Evolutionary conservation across 1,284 basidiomycete species (phyloP).

Genomic region (Tremellales sp.): DNA sequence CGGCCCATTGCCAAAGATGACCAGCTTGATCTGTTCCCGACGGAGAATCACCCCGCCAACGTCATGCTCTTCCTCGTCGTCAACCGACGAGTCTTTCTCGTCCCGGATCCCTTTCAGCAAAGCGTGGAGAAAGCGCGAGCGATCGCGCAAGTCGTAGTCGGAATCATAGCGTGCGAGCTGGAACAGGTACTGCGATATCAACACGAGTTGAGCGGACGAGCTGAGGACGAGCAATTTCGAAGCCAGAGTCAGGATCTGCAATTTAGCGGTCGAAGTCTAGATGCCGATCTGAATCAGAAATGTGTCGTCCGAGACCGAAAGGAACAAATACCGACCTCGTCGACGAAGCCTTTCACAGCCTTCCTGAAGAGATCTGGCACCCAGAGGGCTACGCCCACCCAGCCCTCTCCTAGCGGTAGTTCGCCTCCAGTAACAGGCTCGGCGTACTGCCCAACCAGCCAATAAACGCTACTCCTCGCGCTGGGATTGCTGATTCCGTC

Average conservation of each 20-base stretch:
- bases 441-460: constrained; percentile 85
- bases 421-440: constrained; percentile 23
- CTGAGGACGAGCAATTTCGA: constrained; percentile 72
- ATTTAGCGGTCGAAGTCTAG: constrained; percentile 66
- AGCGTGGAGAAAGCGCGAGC: constrained; percentile 71
- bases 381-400: constrained; percentile 60
- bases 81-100: constrained; percentile 35
- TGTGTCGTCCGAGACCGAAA: background rate
- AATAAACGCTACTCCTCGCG: constrained; percentile 78
- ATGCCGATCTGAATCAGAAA: background rate
- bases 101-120: constrained; percentile 57
- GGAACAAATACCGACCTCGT: constrained; percentile 57
- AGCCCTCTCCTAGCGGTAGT: constrained; percentile 32
- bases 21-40: constrained; percentile 70
- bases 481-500: constrained; percentile 72
- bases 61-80: constrained; percentile 49
- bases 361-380: constrained; percentile 80
- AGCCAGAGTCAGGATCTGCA: constrained; percentile 75
- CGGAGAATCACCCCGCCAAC: constrained; percentile 69
- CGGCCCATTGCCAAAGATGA: constrained; percentile 70
- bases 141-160: constrained; percentile 83
- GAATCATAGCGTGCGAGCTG: constrained; percentile 80
- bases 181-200: constrained; percentile 67
- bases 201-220: constrained; percentile 51
- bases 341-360: constrained; percentile 64